Conservation (phyloP, 23 red algal species). For the Agarophyton chilense region DNA sequence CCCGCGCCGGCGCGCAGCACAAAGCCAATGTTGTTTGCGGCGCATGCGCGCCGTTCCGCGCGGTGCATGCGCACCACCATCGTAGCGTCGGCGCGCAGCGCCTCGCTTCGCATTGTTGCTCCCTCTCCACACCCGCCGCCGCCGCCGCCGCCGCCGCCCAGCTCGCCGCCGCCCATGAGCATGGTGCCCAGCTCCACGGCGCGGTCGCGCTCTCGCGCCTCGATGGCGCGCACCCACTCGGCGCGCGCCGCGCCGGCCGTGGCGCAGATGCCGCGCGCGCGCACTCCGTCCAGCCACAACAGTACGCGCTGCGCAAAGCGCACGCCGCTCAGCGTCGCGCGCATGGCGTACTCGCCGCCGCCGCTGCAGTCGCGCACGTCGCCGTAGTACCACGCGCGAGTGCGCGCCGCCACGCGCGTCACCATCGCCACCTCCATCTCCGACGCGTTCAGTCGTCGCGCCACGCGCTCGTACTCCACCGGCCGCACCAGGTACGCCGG, state of each 20-base stretch:
- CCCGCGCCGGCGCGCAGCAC: conserved; percentile 1
- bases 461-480: conserved; percentile 51
- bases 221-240: conserved; percentile 52
- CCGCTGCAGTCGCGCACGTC: conserved; percentile 21
- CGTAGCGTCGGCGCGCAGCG: conserved; percentile 15
- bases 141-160: background rate
- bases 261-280: conserved; percentile 22
- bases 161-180: conserved; percentile 1
- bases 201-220: conserved; percentile 35
- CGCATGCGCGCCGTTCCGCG: conserved; percentile 40
- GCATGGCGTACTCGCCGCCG: conserved; percentile 52
- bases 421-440: conserved; percentile 48
- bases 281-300: conserved; percentile 31
- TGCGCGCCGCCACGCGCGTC: background rate
- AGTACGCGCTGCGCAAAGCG: conserved; percentile 45
- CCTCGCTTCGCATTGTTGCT: too few relatives aligned
- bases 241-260: conserved; percentile 1
- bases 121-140: too few relatives aligned
- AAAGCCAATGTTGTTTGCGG: conserved; percentile 63
- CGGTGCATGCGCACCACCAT: conserved; percentile 43
- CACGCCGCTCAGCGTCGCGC: conserved; percentile 33
- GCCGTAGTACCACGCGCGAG: conserved; percentile 28
- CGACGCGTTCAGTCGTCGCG: conserved; percentile 31
- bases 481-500: conserved; percentile 50
- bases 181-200: conserved; percentile 47